phyloP scores from a whole-genome alignment of 306 rosid genomes.

The Herpetospermum pedunculosum region DNA sequence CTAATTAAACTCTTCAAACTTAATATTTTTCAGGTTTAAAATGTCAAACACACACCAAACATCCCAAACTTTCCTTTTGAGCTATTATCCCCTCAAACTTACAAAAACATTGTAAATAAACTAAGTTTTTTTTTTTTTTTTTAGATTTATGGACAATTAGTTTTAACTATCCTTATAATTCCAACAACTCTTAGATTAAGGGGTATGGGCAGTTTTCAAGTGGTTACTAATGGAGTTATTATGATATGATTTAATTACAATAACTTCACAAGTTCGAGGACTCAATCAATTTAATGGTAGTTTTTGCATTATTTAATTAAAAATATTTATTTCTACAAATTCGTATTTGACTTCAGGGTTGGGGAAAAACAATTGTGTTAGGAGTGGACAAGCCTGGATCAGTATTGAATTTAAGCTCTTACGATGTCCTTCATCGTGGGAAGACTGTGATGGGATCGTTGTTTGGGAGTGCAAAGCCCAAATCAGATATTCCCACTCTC shows the following conservation, averaged over 20 bases:
- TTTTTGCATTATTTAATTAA: no score
- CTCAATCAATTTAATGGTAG: no score
- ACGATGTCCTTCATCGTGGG: slow-evolving; percentile 40
- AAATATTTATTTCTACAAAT: background rate
- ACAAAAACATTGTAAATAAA: no score
- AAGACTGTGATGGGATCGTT: slow-evolving; percentile 55
- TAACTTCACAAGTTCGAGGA: background rate
- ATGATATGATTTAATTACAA: background rate
- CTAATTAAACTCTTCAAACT: no score
- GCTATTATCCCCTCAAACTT: no score
- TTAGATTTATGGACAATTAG: no score
- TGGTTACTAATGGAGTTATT: background rate
- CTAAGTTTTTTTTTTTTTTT: no score
- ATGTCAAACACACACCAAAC: no score
- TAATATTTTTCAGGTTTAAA: no score
- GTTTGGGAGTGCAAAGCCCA: slow-evolving; percentile 77
- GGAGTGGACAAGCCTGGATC: slow-evolving; percentile 70
- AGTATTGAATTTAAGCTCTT: slow-evolving; percentile 24
- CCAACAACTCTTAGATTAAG: background rate
- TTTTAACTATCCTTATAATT: background rate
- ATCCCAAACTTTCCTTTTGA: no score
- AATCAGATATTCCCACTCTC: slow-evolving; percentile 59
- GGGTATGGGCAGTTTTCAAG: background rate
- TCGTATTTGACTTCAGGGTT: slow-evolving; percentile 40
- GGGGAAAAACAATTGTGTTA: slow-evolving; percentile 78